Evolutionary conservation across 257 asterid genomes (phyloP), one percentile per base, ranked within the genome.

Genomic region (Striga asiatica): DNA sequence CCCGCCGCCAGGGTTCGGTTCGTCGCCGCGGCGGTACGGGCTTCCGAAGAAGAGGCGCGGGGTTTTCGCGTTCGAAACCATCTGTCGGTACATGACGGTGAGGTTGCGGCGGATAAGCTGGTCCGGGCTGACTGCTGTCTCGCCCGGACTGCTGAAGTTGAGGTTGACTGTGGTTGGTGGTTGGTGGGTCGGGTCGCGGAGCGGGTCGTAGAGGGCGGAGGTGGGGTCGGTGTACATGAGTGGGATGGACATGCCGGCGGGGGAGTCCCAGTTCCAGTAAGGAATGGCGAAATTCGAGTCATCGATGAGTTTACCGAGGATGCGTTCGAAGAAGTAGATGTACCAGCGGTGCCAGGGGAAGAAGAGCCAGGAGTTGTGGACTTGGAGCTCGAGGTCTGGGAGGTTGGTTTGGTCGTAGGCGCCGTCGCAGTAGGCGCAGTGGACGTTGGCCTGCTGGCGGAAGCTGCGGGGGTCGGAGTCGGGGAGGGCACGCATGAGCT

Each of bases 361-460:
- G 62, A 88, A 88, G 0, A 80, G 69, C 97, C 97, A 88, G 0
- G 95, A 88, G 34, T 8, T 37, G 66, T 88, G 97, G 45, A 88
- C 81, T 68, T 84, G 97, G n/a, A 84, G 77, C 68, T 84, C 95
- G 0, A 77, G 69, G 49, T 82, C 47, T 0, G 95, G 97, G 25
- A 84, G 82, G 1, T 95, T 95, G 2, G 66, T 74, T 49, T 88
- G 97, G 22, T 82, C 94, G 24, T 84, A 80, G 1, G 94, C 91
- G 19, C 95, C 97, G 62, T 82, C 80, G 58, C 97, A 88, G 37
- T 88, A 88, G 39, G 97, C 94, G 25, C 95, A 88, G 43, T 88
- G 97, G 52, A 88, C 79, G 45, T 76, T 71, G 1, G 97, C 97
- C 8, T 84, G 97, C 18, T 84, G 84, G 56, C 6, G 80, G 78